Percentiles rank a stretch among this genome's conserved stretches.
Conservation (phyloP, 202 grass and related monocot species). For the Hordeum pubiflorum region DNA sequence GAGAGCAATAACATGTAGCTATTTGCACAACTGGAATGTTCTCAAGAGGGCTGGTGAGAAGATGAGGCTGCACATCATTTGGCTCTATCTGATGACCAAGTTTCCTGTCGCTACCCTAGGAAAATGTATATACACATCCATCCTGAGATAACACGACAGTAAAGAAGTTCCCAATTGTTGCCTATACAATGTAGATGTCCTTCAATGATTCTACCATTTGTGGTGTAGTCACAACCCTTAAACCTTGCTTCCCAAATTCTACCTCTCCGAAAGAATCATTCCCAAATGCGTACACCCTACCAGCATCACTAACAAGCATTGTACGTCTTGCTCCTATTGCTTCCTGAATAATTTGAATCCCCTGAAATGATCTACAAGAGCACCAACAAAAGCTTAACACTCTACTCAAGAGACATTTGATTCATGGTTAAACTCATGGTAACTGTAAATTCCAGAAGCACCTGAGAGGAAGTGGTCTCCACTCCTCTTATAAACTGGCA, state of each 20-base stretch:
- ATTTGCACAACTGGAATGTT: slow-evolving; percentile 80
- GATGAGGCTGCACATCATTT: slow-evolving; percentile 60
- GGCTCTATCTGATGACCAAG: slow-evolving; percentile 83
- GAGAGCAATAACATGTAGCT: slow-evolving; percentile 73
- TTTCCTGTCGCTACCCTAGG: slow-evolving; percentile 67
- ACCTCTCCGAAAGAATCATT: slow-evolving; percentile 88
- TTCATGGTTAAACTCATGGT: slow-evolving; percentile 18
- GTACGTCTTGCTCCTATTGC: slow-evolving; percentile 63
- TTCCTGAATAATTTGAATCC: slow-evolving; percentile 83
- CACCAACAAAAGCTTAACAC: neutral
- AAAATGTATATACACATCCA: slow-evolving; percentile 80
- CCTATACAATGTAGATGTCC: slow-evolving; percentile 71
- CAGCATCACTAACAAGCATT: slow-evolving; percentile 83
- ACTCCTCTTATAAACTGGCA: slow-evolving; percentile 72
- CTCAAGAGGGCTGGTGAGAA: slow-evolving; percentile 66
- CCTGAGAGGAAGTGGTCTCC: slow-evolving; percentile 73
- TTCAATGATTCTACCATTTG: slow-evolving; percentile 75
- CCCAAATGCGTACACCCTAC: slow-evolving; percentile 72
- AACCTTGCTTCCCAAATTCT: slow-evolving; percentile 61
- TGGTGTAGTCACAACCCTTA: slow-evolving; percentile 51
- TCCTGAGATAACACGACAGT: slow-evolving; percentile 82
- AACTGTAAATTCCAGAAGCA: slow-evolving; percentile 47
- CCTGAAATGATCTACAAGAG: slow-evolving; percentile 66
- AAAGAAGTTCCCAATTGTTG: slow-evolving; percentile 91
- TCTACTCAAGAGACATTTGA: slow-evolving; percentile 17